phyloP scores from a whole-genome alignment of 73 alveolate species.

The Breviolum minutum region DNA sequence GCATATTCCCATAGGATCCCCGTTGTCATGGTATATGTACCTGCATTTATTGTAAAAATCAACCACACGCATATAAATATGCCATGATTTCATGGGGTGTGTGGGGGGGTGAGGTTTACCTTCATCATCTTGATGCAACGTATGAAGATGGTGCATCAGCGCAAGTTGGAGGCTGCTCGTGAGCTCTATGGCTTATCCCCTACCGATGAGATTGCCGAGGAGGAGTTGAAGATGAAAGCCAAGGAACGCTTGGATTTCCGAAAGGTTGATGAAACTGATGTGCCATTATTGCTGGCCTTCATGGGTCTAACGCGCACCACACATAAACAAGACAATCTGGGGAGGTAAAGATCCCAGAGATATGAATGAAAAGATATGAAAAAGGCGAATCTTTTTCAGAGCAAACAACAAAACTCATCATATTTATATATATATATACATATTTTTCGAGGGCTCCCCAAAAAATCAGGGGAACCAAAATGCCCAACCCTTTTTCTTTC shows the following conservation, averaged over 20 bases:
- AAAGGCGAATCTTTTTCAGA: neutral
- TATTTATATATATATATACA: neutral
- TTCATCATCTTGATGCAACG: slow-evolving; percentile 73
- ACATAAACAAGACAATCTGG: too few species aligned
- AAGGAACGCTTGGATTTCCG: neutral
- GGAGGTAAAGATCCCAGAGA: too few species aligned
- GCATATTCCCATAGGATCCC: too few species aligned
- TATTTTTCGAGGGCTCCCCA: neutral
- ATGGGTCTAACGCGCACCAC: too few species aligned
- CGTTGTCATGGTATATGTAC: neutral
- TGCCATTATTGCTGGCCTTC: too few species aligned
- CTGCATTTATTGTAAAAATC: too few species aligned
- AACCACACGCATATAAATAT: neutral
- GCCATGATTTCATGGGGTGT: neutral
- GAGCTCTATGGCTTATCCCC: slow-evolving; percentile 69
- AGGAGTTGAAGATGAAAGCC: neutral
- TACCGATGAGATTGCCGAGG: slow-evolving; percentile 22
- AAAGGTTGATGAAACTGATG: too few species aligned
- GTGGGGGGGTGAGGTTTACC: neutral
- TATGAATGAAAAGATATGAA: neutral
- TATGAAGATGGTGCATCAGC: slow-evolving; percentile 60
- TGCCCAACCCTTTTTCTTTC: neutral
- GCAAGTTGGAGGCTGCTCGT: slow-evolving; percentile 73
- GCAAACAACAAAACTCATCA: neutral
- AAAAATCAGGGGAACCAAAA: too few species aligned